Evolutionary conservation across 1,284 basidiomycete genomes (phyloP).

Genomic region (Phlebopus sp.): DNA sequence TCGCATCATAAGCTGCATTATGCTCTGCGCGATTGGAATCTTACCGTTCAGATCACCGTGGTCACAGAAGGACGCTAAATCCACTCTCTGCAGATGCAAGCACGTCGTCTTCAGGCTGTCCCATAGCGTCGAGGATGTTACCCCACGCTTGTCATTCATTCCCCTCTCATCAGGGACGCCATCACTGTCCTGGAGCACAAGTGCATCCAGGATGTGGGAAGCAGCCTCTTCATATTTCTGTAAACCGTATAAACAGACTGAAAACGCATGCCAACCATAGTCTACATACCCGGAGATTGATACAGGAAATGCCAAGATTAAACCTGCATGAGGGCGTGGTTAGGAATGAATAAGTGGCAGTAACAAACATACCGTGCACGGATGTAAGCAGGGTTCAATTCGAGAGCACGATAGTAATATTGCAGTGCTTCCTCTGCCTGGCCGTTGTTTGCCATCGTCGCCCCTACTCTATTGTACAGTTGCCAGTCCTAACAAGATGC

Average conservation of each 20-base stretch:
- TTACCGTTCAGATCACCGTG: constrained; percentile 68
- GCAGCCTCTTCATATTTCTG: constrained; percentile 83
- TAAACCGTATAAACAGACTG: not conserved
- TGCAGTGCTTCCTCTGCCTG: constrained; percentile 79
- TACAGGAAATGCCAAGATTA: constrained; percentile 89
- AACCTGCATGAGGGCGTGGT: constrained; percentile 48
- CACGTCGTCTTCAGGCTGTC: constrained; percentile 80
- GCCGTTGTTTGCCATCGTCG: constrained; percentile 93
- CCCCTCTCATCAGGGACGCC: constrained; percentile 49
- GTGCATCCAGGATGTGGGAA: constrained; percentile 81
- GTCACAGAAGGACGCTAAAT: constrained; percentile 74
- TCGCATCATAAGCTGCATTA: too few species aligned
- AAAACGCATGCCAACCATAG: not conserved
- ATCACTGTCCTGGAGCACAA: constrained; percentile 83
- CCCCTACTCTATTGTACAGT: constrained; percentile 94
- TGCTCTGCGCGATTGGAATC: constrained; percentile 1
- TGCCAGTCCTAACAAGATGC: constrained; percentile 77
- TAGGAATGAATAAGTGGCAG: constrained; percentile 4
- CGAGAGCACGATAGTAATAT: constrained; percentile 89
- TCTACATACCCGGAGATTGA: constrained; percentile 72
- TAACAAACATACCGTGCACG: constrained; percentile 66
- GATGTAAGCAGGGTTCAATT: constrained; percentile 91
- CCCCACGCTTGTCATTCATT: constrained; percentile 56
- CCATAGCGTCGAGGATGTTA: constrained; percentile 80
- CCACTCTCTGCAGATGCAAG: constrained; percentile 69